Percentiles rank a stretch among this genome's conserved stretches.
phyloP scores from a whole-genome alignment of 106 monocot genomes.

The Agapanthus africanus region DNA sequence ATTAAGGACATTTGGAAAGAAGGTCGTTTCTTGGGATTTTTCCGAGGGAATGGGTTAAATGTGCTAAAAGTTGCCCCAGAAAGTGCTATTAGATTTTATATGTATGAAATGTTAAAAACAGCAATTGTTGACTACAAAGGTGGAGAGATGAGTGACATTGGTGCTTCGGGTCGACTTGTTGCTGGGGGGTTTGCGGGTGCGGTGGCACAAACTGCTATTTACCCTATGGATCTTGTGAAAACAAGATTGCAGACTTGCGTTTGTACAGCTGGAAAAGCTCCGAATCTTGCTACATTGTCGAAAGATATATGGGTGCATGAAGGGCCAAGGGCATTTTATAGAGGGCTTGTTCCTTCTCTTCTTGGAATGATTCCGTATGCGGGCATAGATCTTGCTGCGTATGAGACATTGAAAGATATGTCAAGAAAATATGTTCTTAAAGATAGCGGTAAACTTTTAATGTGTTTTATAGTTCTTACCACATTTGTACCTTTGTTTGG shows the following conservation, averaged over 20 bases:
- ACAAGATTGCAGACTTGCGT: constrained; percentile 56
- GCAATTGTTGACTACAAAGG: constrained; percentile 54
- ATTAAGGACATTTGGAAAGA: constrained; percentile 82
- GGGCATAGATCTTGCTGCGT: constrained; percentile 90
- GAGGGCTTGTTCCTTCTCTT: constrained; percentile 78
- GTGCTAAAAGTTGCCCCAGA: constrained; percentile 92
- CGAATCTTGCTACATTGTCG: constrained; percentile 48
- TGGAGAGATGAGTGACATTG: constrained; percentile 66
- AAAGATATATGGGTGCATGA: constrained; percentile 84
- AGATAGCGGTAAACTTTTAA: constrained; percentile 47
- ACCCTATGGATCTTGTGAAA: constrained; percentile 94
- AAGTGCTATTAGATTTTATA: constrained; percentile 90
- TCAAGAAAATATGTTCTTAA: constrained; percentile 69
- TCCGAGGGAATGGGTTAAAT: constrained; percentile 89
- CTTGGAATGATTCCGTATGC: constrained; percentile 96
- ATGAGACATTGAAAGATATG: constrained; percentile 89
- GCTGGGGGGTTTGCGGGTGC: constrained; percentile 92
- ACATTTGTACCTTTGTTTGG: too few relatives aligned
- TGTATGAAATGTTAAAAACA: constrained; percentile 79
- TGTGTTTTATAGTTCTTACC: background rate
- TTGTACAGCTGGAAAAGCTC: constrained; percentile 48
- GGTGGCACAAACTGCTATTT: constrained; percentile 85
- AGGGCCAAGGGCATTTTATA: constrained; percentile 89
- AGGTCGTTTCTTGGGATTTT: constrained; percentile 56
- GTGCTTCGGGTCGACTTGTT: constrained; percentile 62